Evolutionary conservation across 305 asterid species (phyloP).

Genomic region (Solanum hybrid): DNA sequence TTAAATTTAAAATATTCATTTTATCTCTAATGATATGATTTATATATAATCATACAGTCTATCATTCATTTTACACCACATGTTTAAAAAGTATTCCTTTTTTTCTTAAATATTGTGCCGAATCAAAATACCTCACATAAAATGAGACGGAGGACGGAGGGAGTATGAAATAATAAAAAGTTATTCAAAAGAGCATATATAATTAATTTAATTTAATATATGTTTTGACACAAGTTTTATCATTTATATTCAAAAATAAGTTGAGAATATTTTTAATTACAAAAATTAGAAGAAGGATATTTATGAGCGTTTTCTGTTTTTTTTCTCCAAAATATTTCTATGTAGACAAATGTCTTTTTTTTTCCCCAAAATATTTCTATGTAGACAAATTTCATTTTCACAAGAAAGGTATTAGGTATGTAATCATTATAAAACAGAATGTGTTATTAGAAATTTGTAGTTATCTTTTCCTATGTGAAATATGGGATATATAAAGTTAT

Average conservation of each 20-base stretch:
- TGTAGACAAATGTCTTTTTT: not conserved
- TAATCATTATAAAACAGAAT: not conserved
- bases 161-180: not conserved
- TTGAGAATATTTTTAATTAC: too few species aligned
- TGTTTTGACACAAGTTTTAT: not conserved
- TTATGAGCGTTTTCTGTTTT: not conserved
- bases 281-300: not conserved
- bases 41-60: too few species aligned
- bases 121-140: too few species aligned
- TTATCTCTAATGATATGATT: too few species aligned
- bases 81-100: too few species aligned
- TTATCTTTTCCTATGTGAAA: not conserved
- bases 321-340: not conserved
- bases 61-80: too few species aligned
- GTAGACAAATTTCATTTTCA: not conserved
- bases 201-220: not conserved
- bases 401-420: not conserved
- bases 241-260: too few species aligned
- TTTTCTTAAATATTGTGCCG: too few species aligned
- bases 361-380: not conserved
- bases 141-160: too few species aligned
- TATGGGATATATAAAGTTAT: not conserved
- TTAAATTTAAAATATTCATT: too few species aligned
- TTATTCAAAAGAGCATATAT: not conserved
- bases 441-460: not conserved